Evolutionary conservation across 306 rosid species (phyloP).

Genomic region (Pterocarpus santalinus): DNA sequence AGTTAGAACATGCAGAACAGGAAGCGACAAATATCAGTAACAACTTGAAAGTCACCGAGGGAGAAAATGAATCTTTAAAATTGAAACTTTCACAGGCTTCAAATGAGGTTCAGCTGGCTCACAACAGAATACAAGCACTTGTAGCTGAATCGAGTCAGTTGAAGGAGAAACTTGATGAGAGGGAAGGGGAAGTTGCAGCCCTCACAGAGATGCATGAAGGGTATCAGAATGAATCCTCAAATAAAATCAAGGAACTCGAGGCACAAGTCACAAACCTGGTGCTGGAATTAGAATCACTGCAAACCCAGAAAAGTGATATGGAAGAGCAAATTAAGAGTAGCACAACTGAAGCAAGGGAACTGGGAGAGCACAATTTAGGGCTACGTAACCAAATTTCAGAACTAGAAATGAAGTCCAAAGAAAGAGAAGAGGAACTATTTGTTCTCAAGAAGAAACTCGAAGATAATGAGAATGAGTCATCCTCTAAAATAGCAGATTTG

Average conservation of each 20-base stretch:
- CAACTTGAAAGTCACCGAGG: constrained; percentile 61
- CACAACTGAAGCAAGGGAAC: constrained; percentile 59
- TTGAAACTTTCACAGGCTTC: constrained; percentile 54
- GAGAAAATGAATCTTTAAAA: constrained; percentile 64
- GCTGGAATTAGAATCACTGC: constrained; percentile 62
- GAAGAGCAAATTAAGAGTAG: constrained; percentile 59
- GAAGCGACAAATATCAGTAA: constrained; percentile 55
- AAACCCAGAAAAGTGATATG: constrained; percentile 55
- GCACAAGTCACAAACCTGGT: constrained; percentile 53
- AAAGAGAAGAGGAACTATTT: constrained; percentile 67
- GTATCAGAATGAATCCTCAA: constrained; percentile 55
- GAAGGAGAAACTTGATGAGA: constrained; percentile 62
- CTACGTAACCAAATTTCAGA: constrained; percentile 60
- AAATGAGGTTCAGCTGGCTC: constrained; percentile 59
- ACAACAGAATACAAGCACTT: constrained; percentile 59
- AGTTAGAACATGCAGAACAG: constrained; percentile 64
- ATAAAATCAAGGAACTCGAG: constrained; percentile 58
- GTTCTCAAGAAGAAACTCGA: constrained; percentile 62
- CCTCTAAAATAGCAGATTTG: constrained; percentile 65
- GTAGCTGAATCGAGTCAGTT: constrained; percentile 56
- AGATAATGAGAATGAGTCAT: constrained; percentile 60
- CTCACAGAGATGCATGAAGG: constrained; percentile 67
- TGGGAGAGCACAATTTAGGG: constrained; percentile 57
- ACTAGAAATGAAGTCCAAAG: constrained; percentile 59
- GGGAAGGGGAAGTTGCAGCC: constrained; percentile 61